Conservation (phyloP, 2,329 filamentous ascomycete genomes). For the Trichoderma cornu-damae region DNA sequence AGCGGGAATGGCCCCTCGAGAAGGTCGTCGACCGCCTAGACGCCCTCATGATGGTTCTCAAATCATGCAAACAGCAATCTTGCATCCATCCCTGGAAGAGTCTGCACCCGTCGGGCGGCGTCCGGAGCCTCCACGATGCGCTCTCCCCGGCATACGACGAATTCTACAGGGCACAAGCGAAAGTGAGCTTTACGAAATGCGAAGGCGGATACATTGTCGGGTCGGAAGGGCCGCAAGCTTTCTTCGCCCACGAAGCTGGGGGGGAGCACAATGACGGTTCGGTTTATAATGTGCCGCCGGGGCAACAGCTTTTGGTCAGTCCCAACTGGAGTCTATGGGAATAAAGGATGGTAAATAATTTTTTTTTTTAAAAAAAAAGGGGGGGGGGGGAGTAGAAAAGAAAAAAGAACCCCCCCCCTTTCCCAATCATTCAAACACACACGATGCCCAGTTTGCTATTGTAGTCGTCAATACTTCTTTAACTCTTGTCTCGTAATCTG, state of each 20-base stretch:
- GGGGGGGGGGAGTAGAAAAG: too few species aligned
- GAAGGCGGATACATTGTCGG: slow-evolving; percentile 48
- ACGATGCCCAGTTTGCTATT: too few species aligned
- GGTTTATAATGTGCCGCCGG: neutral
- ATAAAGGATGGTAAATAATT: neutral
- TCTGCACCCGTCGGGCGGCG: slow-evolving; percentile 50
- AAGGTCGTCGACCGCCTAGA: slow-evolving; percentile 48
- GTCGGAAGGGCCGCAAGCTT: slow-evolving; percentile 48
- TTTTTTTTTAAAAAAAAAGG: too few species aligned
- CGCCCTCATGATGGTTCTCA: slow-evolving; percentile 54
- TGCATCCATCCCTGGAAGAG: slow-evolving; percentile 54
- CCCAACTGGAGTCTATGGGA: slow-evolving; percentile 15
- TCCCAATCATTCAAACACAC: too few species aligned
- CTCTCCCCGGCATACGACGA: slow-evolving; percentile 43
- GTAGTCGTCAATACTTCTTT: too few species aligned
- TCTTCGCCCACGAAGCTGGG: neutral
- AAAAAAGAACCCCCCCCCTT: too few species aligned
- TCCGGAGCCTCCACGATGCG: slow-evolving; percentile 48
- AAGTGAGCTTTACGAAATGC: slow-evolving; percentile 50
- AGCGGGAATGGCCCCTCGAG: slow-evolving; percentile 24
- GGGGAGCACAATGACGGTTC: neutral
- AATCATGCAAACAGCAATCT: slow-evolving; percentile 51
- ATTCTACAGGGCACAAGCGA: slow-evolving; percentile 45
- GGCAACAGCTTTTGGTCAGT: neutral
- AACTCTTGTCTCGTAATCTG: too few species aligned